phyloP scores from a whole-genome alignment of 2,329 filamentous ascomycete genomes.

The Curvularia verruculosa region DNA sequence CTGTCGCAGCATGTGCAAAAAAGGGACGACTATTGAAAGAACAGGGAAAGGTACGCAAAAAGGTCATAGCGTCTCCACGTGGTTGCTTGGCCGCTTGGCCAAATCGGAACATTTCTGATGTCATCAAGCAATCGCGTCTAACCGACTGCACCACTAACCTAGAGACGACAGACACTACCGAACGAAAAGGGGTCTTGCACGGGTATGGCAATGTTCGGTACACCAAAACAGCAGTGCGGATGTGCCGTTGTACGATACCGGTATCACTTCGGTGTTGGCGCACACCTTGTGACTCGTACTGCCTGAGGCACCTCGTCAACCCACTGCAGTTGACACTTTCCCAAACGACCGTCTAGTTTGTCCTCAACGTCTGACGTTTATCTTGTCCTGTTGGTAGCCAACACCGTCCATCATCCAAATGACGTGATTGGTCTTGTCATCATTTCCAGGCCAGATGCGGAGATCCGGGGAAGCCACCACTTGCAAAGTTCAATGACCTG shows the following conservation, averaged over 20 bases:
- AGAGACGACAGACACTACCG: background rate
- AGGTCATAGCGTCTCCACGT: background rate
- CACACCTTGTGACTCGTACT: constrained; percentile 4
- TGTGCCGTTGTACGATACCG: constrained; percentile 6
- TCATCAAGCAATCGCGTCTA: background rate
- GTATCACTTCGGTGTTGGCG: constrained; percentile 7
- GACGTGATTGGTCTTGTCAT: background rate
- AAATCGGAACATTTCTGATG: background rate
- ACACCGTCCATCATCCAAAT: background rate
- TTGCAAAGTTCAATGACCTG: background rate
- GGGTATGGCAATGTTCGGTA: constrained; percentile 3
- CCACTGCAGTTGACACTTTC: constrained; percentile 1
- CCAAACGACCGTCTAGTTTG: constrained; percentile 2
- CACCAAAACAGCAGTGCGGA: background rate
- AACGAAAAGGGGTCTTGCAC: constrained; percentile 2
- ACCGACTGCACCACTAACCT: background rate
- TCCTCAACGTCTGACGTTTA: background rate
- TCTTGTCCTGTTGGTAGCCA: background rate
- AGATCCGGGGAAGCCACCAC: background rate
- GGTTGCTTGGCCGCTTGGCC: background rate
- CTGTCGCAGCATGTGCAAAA: background rate
- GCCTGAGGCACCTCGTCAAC: constrained; percentile 2
- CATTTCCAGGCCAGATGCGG: background rate
- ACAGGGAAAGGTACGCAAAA: background rate
- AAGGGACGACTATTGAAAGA: background rate